Base-by-base conservation (phyloP, 306 rosid species). In the Prunus mongolica region DNA sequence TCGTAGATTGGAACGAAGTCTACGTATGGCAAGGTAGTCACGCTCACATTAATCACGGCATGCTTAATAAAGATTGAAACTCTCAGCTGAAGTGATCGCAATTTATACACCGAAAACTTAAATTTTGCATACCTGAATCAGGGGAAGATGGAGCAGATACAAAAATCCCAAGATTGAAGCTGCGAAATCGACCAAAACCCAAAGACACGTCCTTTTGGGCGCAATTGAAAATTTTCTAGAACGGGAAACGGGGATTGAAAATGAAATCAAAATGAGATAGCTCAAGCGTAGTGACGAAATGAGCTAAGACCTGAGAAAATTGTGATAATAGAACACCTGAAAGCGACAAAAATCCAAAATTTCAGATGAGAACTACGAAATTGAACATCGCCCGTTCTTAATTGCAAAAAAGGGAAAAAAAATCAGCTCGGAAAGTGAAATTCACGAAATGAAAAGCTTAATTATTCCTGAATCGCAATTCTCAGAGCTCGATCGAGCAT, bases 291-390 rank as follows among this genome's bases (percentile, higher is more conserved):
- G 74, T 57, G 45, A 52, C 82, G 74, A 67, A 72, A 71, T 49
- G 79, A 84, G 83, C 84, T 38, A 34, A 54, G 76, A 79, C 78
- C 80, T 47, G 84, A 82, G 76, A 32, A 46, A 47, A 79, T 83
- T 71, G 87, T 64, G 62, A 60, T 25, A 61, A 82, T 44, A n/a
- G 82, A 74, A 76, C 69, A 74, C 88, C 92, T 77, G 83, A 82
- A 79, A 80, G 5, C 76, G 22, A 69, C 71, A 69, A 25, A 8
- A 38, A 3, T 3, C 14, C 52, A 16, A 67, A 32, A 32, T 75
- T 38, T 25, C 28, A n/a, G 47, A 5, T 16, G 18, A 79, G 2
- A 67, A 52, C 11, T 69, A 19, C 2, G 3, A 70, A 41, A 45
- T n/a, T 41, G n/a, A 6, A 77, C 3, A 2, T 25, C 64, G 64